Base-by-base conservation (phyloP, 2,329 filamentous ascomycete genomes). In the Cladophialophora psammophila region DNA sequence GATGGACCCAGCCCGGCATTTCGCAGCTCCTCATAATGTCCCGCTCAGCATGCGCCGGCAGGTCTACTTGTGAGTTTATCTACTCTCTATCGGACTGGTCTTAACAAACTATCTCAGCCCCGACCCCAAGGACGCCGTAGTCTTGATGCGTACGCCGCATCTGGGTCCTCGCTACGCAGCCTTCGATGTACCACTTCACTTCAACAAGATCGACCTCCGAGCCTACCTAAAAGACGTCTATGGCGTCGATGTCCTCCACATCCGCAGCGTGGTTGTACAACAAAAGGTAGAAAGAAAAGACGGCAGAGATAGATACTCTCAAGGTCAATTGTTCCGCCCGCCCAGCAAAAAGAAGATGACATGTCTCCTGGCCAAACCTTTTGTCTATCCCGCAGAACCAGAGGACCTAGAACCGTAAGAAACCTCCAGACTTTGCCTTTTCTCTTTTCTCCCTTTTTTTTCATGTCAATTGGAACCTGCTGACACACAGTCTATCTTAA, bases 131-230 rank as follows among this genome's bases (percentile, higher is more conserved):
- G 92, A 96, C 81, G 87, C 88, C 71, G 83, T 98, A 76, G 90
- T 90, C 68, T 87, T 98, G 75, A 83, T 96, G 74, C 90, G 89
- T 73, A 90, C 89, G 66, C 87, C 88, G 35, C 84, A 87, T 72
- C 86, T 91, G 62, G 90, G 92, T 7, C 88, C 94, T 20, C 90
- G 89, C 78, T 93, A 92, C 78, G 95, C 94, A 70, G 90, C 89
- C 74, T 99, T 99, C 87, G 86, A 90, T 75, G 94, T 97, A 36
- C 95, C 95, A 10, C 86, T 98, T 74, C 89, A 87, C 74, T 93
- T 97, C 85, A 96, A 93, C 85, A 99, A 99, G 82, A 90, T 98
- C 80, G 95, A 99, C 79, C 83, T 99, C 50, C 92, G 93, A 79
- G 94, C 97, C 83, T 99, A 98, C 83, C 90, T 99, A 69, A 91